Evolutionary conservation across 1,284 basidiomycete species (phyloP).

Genomic region (Vanrija sp.): DNA sequence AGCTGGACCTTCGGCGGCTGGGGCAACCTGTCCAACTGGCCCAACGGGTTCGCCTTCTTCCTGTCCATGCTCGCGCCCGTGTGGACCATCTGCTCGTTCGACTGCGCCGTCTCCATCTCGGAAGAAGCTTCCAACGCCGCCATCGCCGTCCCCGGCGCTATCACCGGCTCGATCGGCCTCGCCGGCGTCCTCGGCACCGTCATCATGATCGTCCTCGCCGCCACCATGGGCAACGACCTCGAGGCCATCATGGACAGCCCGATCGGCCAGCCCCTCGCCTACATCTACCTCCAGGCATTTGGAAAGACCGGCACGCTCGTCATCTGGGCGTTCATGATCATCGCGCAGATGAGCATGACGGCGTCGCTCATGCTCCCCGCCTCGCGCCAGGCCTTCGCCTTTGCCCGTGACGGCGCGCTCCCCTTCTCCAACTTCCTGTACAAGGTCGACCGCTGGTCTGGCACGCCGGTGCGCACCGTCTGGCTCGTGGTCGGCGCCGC

Average conservation of each 20-base stretch:
- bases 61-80: slow-evolving; percentile 69
- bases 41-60: slow-evolving; percentile 68
- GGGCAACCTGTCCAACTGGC: slow-evolving; percentile 59
- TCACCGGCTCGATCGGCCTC: slow-evolving; percentile 60
- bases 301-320: slow-evolving; percentile 46
- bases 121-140: slow-evolving; percentile 68
- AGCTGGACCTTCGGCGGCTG: slow-evolving; percentile 54
- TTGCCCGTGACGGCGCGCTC: slow-evolving; percentile 63
- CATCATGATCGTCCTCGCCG: slow-evolving; percentile 33
- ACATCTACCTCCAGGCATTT: slow-evolving; percentile 43
- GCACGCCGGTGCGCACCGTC: slow-evolving; percentile 40
- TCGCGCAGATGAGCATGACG: slow-evolving; percentile 35
- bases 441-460: slow-evolving; percentile 27
- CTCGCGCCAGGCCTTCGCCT: slow-evolving; percentile 62
- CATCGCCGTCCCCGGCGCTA: slow-evolving; percentile 65
- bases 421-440: slow-evolving; percentile 63
- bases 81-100: slow-evolving; percentile 65
- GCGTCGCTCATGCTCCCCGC: slow-evolving; percentile 41
- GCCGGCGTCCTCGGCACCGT: slow-evolving; percentile 59
- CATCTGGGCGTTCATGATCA: slow-evolving; percentile 45
- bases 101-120: slow-evolving; percentile 68
- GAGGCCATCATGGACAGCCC: slow-evolving; percentile 58
- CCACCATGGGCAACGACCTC: slow-evolving; percentile 57
- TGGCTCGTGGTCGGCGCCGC: slow-evolving; percentile 39
- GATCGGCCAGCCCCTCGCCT: slow-evolving; percentile 61